These are phyloP conservation scores for Annulohypoxylon truncatum DNA, from an alignment of 2,329 filamentous ascomycete genomes.

Conservation along the genomic window DNA sequence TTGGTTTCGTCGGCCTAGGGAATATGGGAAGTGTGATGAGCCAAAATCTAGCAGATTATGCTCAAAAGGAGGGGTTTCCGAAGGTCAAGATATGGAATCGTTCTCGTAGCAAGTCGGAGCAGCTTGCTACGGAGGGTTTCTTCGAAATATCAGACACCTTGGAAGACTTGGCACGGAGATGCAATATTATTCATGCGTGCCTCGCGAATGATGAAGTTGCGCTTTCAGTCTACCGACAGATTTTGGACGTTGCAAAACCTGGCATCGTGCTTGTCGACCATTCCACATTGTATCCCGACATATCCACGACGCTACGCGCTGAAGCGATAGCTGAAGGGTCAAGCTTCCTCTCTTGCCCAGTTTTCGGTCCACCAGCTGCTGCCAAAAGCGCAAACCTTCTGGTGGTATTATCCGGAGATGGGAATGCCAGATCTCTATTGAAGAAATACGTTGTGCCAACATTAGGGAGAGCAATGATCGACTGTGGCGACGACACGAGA, in stretches of 20 bases:
- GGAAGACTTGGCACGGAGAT: constrained; percentile 18
- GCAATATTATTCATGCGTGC: constrained; percentile 25
- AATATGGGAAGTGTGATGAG: constrained; percentile 29
- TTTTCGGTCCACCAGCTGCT: constrained; percentile 17
- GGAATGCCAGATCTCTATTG: neutral
- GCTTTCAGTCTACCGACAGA: constrained; percentile 24
- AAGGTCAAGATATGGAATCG: constrained; percentile 30
- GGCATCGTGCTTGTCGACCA: constrained; percentile 18
- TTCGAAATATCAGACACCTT: constrained; percentile 20
- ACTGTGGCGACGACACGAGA: constrained; percentile 16
- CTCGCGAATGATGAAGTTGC: constrained; percentile 31
- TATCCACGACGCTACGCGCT: neutral
- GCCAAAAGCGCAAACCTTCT: constrained; percentile 12
- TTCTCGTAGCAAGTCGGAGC: constrained; percentile 16
- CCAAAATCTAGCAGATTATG: constrained; percentile 14
- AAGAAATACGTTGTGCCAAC: constrained; percentile 14
- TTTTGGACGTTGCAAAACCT: constrained; percentile 8
- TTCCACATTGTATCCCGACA: constrained; percentile 17
- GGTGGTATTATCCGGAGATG: constrained; percentile 12
- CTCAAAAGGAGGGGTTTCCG: constrained; percentile 17
- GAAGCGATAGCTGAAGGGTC: constrained; percentile 10
- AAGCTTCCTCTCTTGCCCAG: constrained; percentile 18
- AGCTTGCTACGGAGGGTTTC: constrained; percentile 9
- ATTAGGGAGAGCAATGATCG: constrained; percentile 9
- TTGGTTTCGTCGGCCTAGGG: constrained; percentile 27